phyloP scores from a whole-genome alignment of 2,329 filamentous ascomycete genomes.

The Pestalotiopsis sp. region DNA sequence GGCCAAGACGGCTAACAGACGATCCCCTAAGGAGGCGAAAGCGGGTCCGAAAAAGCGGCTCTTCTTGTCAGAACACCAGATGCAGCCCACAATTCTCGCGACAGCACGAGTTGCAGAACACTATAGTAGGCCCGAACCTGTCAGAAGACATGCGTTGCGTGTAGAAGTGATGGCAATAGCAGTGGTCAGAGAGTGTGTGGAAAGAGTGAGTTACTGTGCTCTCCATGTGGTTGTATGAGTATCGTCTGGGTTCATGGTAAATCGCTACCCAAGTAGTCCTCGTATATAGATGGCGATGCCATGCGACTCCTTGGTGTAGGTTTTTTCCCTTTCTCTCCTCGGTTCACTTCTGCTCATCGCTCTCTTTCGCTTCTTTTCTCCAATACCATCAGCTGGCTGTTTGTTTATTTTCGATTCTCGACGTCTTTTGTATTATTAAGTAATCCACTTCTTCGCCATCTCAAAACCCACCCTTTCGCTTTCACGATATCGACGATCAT shows the following conservation, averaged over 20 bases:
- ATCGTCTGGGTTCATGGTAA: neutral
- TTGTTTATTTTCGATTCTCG: slow-evolving; percentile 5
- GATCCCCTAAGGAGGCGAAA: slow-evolving; percentile 5
- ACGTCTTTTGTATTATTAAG: slow-evolving; percentile 16
- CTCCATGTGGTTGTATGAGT: neutral
- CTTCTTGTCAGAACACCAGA: slow-evolving; percentile 1
- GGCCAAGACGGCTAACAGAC: neutral
- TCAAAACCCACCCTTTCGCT: neutral
- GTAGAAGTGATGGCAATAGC: neutral
- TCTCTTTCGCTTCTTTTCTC: neutral
- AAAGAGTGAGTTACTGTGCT: neutral
- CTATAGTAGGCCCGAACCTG: slow-evolving; percentile 6
- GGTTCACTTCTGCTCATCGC: slow-evolving; percentile 2
- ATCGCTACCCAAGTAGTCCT: neutral
- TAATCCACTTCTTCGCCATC: slow-evolving; percentile 6
- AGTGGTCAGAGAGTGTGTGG: neutral
- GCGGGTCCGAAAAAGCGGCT: slow-evolving; percentile 3
- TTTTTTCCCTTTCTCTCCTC: neutral
- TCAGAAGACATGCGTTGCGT: neutral
- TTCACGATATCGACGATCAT: neutral
- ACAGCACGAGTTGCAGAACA: slow-evolving; percentile 6
- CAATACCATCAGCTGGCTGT: slow-evolving; percentile 2
- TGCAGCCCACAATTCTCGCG: slow-evolving; percentile 4
- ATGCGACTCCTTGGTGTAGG: neutral
- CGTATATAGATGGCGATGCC: slow-evolving; percentile 1